Evolutionary conservation across 306 rosid species (phyloP).

Genomic region (Crataegus laevigata): DNA sequence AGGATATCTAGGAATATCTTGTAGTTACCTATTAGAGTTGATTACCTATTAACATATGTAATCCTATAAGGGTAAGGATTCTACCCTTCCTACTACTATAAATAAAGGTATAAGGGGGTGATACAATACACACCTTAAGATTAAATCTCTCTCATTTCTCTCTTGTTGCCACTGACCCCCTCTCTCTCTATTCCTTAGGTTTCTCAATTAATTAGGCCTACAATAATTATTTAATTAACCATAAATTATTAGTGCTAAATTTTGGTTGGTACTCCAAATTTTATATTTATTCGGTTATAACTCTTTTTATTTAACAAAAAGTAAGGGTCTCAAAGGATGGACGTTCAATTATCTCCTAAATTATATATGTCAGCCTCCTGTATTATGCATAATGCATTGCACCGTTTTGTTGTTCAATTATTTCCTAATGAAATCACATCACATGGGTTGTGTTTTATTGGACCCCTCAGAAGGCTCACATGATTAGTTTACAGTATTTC

Average conservation of each 20-base stretch:
- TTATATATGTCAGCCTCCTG: slow-evolving; percentile 32
- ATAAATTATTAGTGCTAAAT: neutral
- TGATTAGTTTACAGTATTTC: slow-evolving; percentile 34
- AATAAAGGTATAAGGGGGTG: too few relatives aligned
- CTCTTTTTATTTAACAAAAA: neutral
- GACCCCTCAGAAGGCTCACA: slow-evolving; percentile 16
- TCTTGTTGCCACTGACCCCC: too few relatives aligned
- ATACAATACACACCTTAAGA: too few relatives aligned
- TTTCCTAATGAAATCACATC: slow-evolving; percentile 60
- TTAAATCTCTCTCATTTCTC: too few relatives aligned
- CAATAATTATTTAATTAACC: neutral
- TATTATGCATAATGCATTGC: slow-evolving; percentile 31
- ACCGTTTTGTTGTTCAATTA: slow-evolving; percentile 26
- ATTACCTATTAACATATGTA: too few relatives aligned
- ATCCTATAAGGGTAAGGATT: too few relatives aligned
- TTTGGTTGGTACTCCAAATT: neutral
- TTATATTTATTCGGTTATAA: neutral
- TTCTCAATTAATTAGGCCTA: too few relatives aligned
- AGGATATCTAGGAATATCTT: too few relatives aligned
- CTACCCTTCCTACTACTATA: too few relatives aligned
- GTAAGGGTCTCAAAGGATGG: slow-evolving; percentile 13
- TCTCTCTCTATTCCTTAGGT: too few relatives aligned
- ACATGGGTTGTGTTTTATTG: slow-evolving; percentile 60
- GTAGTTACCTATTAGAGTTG: too few relatives aligned
- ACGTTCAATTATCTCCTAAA: slow-evolving; percentile 20